phyloP scores from a whole-genome alignment of 78 protist genomes.

The Tieghemostelium lacteum region DNA sequence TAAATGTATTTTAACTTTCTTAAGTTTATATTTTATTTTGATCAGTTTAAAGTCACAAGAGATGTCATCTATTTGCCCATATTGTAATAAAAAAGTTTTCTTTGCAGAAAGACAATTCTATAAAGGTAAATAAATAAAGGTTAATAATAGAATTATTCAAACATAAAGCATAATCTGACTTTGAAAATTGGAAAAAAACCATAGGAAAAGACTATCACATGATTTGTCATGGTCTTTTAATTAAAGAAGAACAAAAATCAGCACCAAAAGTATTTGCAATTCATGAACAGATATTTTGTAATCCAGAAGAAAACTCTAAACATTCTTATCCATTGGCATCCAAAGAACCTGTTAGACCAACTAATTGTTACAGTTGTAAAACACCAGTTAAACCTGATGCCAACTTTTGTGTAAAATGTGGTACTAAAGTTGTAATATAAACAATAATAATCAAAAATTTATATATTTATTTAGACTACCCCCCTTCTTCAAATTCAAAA shows the following conservation, averaged over 20 bases:
- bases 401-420: background rate
- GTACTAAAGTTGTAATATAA: background rate
- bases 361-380: background rate
- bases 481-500: no score
- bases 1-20: no score
- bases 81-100: conserved; percentile 41
- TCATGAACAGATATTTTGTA: conserved; percentile 55
- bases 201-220: conserved; percentile 29
- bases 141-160: background rate
- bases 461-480: no score
- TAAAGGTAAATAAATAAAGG: conserved; percentile 1
- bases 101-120: conserved; percentile 27
- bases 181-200: background rate
- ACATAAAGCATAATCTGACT: background rate
- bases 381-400: background rate
- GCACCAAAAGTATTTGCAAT: conserved; percentile 44
- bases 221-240: conserved; percentile 30
- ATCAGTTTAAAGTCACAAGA: background rate
- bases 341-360: background rate
- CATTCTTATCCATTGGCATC: conserved; percentile 44
- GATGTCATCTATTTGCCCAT: conserved; percentile 30
- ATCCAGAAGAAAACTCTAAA: conserved; percentile 48
- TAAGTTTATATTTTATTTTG: no score
- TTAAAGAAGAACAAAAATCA: conserved; percentile 21
- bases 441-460: no score